Evolutionary conservation across 2,329 filamentous ascomycete genomes (phyloP).

Genomic region (Pseudophaeomoniella oleicola): DNA sequence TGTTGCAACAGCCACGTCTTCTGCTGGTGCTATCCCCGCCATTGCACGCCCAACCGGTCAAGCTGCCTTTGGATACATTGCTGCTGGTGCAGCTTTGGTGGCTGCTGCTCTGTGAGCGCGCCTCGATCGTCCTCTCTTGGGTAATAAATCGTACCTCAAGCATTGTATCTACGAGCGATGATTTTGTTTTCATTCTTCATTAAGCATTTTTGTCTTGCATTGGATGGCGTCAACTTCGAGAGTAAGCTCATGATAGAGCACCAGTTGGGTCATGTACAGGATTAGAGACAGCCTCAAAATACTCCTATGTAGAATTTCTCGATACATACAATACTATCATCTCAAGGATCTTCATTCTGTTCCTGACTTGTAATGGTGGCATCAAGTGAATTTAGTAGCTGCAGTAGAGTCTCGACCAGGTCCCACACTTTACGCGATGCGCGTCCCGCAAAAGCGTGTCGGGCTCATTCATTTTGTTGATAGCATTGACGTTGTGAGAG

Average conservation of each 20-base stretch:
- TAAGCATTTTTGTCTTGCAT: background rate
- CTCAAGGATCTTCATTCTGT: no score
- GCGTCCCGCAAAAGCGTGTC: background rate
- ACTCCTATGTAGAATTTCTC: no score
- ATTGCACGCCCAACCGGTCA: background rate
- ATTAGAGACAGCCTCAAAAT: background rate
- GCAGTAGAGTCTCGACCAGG: no score
- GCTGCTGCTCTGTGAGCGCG: background rate
- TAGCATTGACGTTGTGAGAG: background rate
- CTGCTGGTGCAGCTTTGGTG: background rate
- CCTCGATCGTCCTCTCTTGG: background rate
- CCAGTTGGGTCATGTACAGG: no score
- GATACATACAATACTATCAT: no score
- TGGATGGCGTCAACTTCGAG: background rate
- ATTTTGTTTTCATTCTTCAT: background rate
- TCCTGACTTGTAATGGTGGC: no score
- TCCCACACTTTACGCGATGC: background rate
- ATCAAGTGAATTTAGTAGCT: no score
- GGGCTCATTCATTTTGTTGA: background rate
- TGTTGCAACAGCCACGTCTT: slow-evolving; percentile 1
- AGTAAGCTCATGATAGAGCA: no score
- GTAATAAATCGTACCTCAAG: background rate
- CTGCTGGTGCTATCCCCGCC: background rate
- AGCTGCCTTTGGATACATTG: background rate
- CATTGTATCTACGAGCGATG: background rate